Percentiles rank a stretch among this genome's conserved stretches.
phyloP scores from a whole-genome alignment of 2,329 filamentous ascomycete genomes.

The Juglanconis sp. region DNA sequence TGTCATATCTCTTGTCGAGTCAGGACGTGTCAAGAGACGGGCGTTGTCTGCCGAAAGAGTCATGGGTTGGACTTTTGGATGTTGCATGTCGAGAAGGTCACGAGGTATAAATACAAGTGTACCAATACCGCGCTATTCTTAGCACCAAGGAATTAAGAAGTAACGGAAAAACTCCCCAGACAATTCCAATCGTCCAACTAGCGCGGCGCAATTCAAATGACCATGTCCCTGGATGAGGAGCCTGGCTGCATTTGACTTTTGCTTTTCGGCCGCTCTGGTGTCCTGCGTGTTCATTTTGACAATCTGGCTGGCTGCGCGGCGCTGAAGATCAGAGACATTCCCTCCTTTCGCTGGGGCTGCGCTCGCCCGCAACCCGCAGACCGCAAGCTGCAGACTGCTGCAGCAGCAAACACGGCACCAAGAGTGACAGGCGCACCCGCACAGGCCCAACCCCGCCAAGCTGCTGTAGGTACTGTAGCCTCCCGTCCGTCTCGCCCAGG shows the following conservation, averaged over 20 bases:
- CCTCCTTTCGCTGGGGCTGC: no score
- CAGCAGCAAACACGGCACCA: not conserved
- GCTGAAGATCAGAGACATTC: no score
- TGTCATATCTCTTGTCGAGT: not conserved
- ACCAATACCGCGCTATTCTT: slow-evolving; percentile 1
- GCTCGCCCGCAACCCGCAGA: not conserved
- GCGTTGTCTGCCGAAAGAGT: not conserved
- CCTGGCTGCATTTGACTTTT: no score
- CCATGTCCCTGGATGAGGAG: no score
- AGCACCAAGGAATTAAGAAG: not conserved
- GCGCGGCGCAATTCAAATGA: not conserved
- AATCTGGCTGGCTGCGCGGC: no score
- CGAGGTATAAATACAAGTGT: not conserved
- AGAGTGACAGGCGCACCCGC: not conserved
- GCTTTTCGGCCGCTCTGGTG: no score
- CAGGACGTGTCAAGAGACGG: not conserved
- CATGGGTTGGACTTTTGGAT: not conserved
- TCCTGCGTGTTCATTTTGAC: no score
- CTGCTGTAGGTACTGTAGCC: not conserved
- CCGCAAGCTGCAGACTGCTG: not conserved
- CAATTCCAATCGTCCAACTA: not conserved
- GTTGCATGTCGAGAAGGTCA: not conserved
- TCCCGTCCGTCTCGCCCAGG: not conserved
- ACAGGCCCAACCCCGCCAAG: slow-evolving; percentile 5
- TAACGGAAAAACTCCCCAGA: not conserved